Evolutionary conservation across 1,284 basidiomycete genomes (phyloP), one percentile per base, ranked within the genome.

Genomic region (Pseudozyma sp.): DNA sequence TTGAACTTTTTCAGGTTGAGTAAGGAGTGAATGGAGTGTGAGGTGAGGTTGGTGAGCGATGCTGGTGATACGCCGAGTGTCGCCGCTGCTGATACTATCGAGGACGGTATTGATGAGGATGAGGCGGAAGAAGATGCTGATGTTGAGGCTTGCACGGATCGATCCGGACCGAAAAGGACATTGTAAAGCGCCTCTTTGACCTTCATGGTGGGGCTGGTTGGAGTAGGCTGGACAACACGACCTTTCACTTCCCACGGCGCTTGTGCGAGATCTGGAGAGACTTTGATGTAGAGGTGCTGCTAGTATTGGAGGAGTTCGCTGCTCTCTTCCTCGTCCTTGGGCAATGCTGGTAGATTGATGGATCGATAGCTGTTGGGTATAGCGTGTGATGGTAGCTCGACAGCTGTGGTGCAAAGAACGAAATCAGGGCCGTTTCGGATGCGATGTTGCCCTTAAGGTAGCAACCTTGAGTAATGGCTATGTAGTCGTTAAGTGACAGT

Each of bases 1-100:
- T 7, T 21, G 58, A 78, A 69, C n/a, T 51, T 38, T 25, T 39
- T 48, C 25, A 82, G 54, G 35, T 65, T 76, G n/a, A 60, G 52
- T 7, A 82, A 61, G 1, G 79, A 75, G 12, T 70, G 54, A 14
- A 74, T 55, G 11, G 71, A 74, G 40, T 68, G 71, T 14, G 61
- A 58, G 1, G 66, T 65, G 19, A 70, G 57, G 16, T 38, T 56
- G 38, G 55, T 8, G 3, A 74, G 59, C 10, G 62, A 38, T 19
- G 42, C 42, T 31, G 51, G 47, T 45, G 66, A 52, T 2, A 74
- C 55, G 5, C 40, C 19, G 0, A 65, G 45, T 8, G 43, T 48
- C 0, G 54, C 59, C 6, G 71, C 67, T 31, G 57, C 58, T 11
- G 50, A 2, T 6, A 19, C 19, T 11, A 52, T 11, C 12, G 13